Evolutionary conservation across 768 basidiomycete genomes (phyloP).

Genomic region (Lactarius pseudohatsudake): DNA sequence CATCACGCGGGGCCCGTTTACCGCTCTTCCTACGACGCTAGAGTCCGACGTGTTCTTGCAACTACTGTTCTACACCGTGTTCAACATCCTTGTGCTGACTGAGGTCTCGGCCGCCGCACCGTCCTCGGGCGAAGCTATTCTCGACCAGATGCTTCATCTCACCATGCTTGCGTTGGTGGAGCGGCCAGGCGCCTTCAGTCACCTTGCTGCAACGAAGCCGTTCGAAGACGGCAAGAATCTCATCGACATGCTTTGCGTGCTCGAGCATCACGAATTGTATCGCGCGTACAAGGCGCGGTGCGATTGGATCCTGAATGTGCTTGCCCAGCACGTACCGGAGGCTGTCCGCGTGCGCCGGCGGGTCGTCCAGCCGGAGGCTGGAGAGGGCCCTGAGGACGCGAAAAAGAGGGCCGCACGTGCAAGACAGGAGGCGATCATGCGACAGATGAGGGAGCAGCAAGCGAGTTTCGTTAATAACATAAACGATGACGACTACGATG

Average conservation of each 20-base stretch:
- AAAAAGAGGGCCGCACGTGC: constrained; percentile 86
- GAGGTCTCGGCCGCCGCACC: constrained; percentile 59
- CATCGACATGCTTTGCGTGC: constrained; percentile 66
- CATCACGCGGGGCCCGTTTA: constrained; percentile 69
- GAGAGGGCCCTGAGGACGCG: constrained; percentile 58
- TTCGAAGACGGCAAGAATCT: constrained; percentile 65
- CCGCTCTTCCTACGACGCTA: constrained; percentile 59
- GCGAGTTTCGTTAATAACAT: constrained; percentile 80
- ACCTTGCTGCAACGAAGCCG: constrained; percentile 49
- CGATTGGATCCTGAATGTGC: constrained; percentile 69
- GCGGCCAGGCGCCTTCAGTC: constrained; percentile 59
- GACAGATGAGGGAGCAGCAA: constrained; percentile 92
- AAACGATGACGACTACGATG: constrained; percentile 70
- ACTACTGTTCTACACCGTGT: constrained; percentile 78
- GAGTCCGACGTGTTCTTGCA: constrained; percentile 72
- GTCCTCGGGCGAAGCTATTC: constrained; percentile 81
- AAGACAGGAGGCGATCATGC: constrained; percentile 92
- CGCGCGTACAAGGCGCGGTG: constrained; percentile 66
- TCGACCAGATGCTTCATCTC: constrained; percentile 87
- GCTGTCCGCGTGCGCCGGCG: constrained; percentile 55
- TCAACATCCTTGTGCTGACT: constrained; percentile 69
- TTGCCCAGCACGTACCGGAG: constrained; percentile 55
- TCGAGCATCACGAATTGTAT: constrained; percentile 78
- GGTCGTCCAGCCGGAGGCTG: constrained; percentile 39
- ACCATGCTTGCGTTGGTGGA: constrained; percentile 84